Conservation (phyloP, 202 grass and related monocot genomes). For the Miscanthus sacchariflorus region DNA sequence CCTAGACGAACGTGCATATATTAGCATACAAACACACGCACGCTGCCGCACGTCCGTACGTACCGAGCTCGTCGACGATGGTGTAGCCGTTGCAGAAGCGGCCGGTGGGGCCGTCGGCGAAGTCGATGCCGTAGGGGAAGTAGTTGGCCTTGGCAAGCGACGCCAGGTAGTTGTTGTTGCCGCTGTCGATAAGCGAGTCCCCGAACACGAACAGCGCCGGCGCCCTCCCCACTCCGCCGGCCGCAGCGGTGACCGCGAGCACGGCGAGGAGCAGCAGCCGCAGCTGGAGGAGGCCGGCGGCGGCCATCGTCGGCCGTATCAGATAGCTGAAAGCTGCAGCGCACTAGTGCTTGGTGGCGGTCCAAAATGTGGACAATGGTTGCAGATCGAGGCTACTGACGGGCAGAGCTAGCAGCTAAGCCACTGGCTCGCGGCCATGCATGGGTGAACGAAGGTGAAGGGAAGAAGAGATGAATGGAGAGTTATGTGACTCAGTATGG, state of each 20-base stretch:
- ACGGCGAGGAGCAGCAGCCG: background rate
- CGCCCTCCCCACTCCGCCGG: background rate
- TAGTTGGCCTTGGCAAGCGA: conserved; percentile 73
- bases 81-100: conserved; percentile 79
- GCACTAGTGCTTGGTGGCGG: too few relatives aligned
- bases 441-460: too few relatives aligned
- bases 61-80: conserved; percentile 72
- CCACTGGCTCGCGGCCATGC: too few relatives aligned
- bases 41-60: background rate
- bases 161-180: conserved; percentile 77
- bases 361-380: too few relatives aligned
- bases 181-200: conserved; percentile 65
- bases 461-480: too few relatives aligned
- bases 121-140: conserved; percentile 77
- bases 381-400: too few relatives aligned
- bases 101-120: conserved; percentile 54
- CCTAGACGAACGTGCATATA: too few relatives aligned
- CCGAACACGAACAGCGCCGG: conserved; percentile 73
- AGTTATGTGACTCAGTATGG: too few relatives aligned
- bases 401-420: too few relatives aligned
- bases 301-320: background rate
- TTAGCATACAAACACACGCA: too few relatives aligned
- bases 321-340: too few relatives aligned
- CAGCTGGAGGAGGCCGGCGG: background rate
- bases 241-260: background rate